Evolutionary conservation across 2,329 filamentous ascomycete species (phyloP).

Genomic region (Dichotomopilus funicola): DNA sequence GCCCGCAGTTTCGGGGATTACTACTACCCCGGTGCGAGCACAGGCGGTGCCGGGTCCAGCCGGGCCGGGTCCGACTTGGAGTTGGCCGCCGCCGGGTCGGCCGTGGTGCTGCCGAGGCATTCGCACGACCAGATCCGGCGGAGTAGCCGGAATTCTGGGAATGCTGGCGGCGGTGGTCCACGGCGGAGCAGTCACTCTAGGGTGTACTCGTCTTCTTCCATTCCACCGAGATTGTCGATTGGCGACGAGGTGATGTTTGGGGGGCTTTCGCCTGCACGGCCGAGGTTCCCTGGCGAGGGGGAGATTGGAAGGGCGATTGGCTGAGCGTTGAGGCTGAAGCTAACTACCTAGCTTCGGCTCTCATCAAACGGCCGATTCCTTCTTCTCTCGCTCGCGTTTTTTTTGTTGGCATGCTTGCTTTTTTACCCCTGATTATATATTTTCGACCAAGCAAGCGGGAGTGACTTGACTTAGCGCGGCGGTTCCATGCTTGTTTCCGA

Average conservation of each 20-base stretch:
- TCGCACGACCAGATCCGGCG: constrained; percentile 27
- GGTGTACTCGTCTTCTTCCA: constrained; percentile 39
- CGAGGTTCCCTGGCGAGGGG: constrained; percentile 36
- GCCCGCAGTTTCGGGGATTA: constrained; percentile 36
- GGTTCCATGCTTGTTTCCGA: too few relatives aligned
- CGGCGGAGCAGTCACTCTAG: constrained; percentile 29
- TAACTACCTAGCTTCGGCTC: too few relatives aligned
- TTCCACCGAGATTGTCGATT: constrained; percentile 39
- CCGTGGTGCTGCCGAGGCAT: constrained; percentile 25
- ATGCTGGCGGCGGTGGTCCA: not conserved
- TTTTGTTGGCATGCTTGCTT: not conserved
- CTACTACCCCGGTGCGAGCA: not conserved
- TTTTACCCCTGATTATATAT: too few relatives aligned
- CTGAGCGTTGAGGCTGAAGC: constrained; percentile 21
- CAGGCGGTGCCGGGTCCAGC: not conserved
- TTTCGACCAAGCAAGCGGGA: too few relatives aligned
- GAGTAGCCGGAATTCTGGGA: constrained; percentile 4
- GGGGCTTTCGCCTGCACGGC: constrained; percentile 42
- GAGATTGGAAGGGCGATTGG: constrained; percentile 51
- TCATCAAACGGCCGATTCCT: not conserved
- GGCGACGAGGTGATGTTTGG: constrained; percentile 41
- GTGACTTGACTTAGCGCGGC: too few relatives aligned
- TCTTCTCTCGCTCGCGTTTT: not conserved
- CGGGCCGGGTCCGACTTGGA: constrained; percentile 29
- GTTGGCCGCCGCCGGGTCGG: constrained; percentile 8